Conservation (phyloP, 2,329 filamentous ascomycete genomes). For the Cryphonectria nitschkei region DNA sequence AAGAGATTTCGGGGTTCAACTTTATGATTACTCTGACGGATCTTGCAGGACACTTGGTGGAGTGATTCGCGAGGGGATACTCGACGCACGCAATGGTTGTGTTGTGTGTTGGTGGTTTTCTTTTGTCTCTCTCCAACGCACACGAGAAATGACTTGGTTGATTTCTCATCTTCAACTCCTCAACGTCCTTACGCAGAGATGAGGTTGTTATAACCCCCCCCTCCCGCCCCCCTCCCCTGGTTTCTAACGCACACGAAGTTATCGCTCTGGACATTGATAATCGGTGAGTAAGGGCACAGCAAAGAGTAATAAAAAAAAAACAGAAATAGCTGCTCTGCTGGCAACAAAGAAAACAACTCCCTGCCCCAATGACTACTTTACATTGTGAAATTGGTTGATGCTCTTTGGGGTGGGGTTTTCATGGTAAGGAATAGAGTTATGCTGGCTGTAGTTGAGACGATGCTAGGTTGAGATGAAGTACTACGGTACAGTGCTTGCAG, state of each 20-base stretch:
- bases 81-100: no score
- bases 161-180: background rate
- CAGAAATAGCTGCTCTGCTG: conserved; percentile 18
- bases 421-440: no score
- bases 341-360: background rate
- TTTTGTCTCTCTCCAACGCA: no score
- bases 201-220: background rate
- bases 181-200: background rate
- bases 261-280: background rate
- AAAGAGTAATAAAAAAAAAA: conserved; percentile 16
- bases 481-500: background rate
- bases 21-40: no score
- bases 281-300: conserved; percentile 9
- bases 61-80: no score
- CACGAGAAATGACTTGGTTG: no score
- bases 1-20: background rate
- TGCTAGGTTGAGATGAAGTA: no score
- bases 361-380: background rate
- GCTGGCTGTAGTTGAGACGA: no score
- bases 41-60: no score
- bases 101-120: no score
- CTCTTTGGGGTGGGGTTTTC: no score
- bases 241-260: background rate
- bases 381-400: background rate
- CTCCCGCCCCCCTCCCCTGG: no score